Conservation (phyloP, 2,329 filamentous ascomycete genomes). For the Pyricularia grisea region DNA sequence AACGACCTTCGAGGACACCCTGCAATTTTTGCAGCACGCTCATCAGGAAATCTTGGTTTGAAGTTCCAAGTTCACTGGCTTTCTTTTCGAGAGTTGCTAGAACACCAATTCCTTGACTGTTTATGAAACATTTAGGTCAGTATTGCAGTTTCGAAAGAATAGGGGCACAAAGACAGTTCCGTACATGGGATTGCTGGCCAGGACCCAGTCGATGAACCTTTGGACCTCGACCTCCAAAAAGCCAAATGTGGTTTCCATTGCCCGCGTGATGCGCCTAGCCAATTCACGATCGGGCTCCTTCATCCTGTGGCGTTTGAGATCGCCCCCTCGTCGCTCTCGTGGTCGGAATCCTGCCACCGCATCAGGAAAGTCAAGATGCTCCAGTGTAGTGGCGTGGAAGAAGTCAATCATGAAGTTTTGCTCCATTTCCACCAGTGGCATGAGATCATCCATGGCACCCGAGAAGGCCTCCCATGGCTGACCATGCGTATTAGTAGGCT, state of each 20-base stretch:
- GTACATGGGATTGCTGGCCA: conserved; percentile 72
- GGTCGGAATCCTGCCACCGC: conserved; percentile 58
- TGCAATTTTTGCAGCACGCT: conserved; percentile 71
- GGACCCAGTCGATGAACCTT: conserved; percentile 72
- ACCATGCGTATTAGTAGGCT: conserved; percentile 53
- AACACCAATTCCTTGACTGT: conserved; percentile 80
- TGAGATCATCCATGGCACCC: conserved; percentile 69
- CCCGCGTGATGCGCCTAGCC: conserved; percentile 72
- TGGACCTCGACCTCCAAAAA: conserved; percentile 75
- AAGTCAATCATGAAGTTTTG: conserved; percentile 97
- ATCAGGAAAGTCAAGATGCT: conserved; percentile 75
- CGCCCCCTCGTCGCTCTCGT: conserved; percentile 58
- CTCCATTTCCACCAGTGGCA: conserved; percentile 80
- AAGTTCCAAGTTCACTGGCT: conserved; percentile 70
- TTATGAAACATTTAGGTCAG: conserved; percentile 2
- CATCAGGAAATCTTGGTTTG: conserved; percentile 86
- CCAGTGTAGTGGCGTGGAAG: conserved; percentile 85
- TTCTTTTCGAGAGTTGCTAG: conserved; percentile 74
- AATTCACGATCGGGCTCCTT: conserved; percentile 85
- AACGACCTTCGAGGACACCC: conserved; percentile 61
- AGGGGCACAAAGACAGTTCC: conserved; percentile 21
- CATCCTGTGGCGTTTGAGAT: conserved; percentile 63
- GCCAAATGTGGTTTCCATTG: conserved; percentile 81
- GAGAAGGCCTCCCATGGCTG: conserved; percentile 75
- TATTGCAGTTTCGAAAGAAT: neutral